Evolutionary conservation across 1,284 basidiomycete genomes (phyloP), one percentile per base, ranked within the genome.

Genomic region (Heterobasidion irregulare): DNA sequence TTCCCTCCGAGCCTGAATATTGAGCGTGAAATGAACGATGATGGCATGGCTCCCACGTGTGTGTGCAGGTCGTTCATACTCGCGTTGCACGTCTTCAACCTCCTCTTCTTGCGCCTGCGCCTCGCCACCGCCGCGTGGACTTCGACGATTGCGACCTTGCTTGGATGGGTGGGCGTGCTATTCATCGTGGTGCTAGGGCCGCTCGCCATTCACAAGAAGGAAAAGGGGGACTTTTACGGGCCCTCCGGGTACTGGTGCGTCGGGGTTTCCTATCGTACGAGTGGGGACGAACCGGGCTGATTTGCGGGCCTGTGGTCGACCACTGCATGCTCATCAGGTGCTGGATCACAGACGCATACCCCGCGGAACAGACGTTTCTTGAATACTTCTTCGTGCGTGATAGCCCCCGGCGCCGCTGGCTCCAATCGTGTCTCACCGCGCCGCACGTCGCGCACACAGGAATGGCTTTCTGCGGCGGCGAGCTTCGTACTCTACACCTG

Each of bases 311-410:
- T 26, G 4, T 26, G 26, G 26, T 26, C 26, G 6, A 26, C 26
- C 26, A 26, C 26, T 26, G 26, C 26, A 26, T 26, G 6, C 6
- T 26, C 26, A 5, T 5, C 35, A 71, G 76, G 73, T 78, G 76
- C 57, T 78, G 76, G 75, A 77, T 80, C 33, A 75, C 76, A 6
- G 55, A 65, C 8, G 60, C 62, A 7, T 80, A 80, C 61, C 70
- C 71, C 6, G 35, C 53, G 13, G 73, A 72, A 48, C 75, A 73
- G 55, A 66, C 68, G 15, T 71, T 68, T 51, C 58, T 78, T 34
- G 77, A 79, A 59, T 79, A 78, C 59, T 73, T 78, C 64, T 69
- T 77, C 33, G 77, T 78, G 50, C 54, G 74, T 66, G n/a, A 16
- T 50, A 43, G 55, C 50, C 15, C 1, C 18, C 26, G 5, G 26